phyloP scores from a whole-genome alignment of 1,284 basidiomycete genomes.

The Ceratobasidium sp. region DNA sequence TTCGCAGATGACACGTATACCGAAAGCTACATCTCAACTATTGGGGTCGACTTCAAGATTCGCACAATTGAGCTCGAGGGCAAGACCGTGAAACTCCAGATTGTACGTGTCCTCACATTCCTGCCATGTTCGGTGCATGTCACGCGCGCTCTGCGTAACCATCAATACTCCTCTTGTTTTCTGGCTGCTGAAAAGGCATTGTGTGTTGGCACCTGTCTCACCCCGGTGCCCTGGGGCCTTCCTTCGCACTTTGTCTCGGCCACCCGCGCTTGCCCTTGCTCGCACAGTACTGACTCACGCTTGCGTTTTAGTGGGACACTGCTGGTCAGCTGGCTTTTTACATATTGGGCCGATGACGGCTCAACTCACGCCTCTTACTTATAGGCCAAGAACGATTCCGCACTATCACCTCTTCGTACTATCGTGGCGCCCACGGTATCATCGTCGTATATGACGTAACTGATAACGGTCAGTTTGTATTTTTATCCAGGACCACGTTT shows the following conservation, averaged over 20 bases:
- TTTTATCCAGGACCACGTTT: constrained; percentile 13
- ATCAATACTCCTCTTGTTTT: constrained; percentile 30
- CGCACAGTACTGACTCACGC: constrained; percentile 45
- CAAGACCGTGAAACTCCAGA: constrained; percentile 99
- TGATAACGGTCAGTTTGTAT: constrained; percentile 81
- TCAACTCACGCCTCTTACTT: constrained; percentile 12
- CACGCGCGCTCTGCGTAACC: constrained; percentile 21
- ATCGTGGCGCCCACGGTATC: constrained; percentile 95
- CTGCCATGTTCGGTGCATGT: background rate
- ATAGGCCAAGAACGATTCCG: constrained; percentile 95
- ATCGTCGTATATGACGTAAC: constrained; percentile 99
- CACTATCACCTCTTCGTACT: constrained; percentile 97
- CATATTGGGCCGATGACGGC: background rate
- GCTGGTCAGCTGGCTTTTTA: constrained; percentile 65
- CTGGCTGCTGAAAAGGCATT: constrained; percentile 1
- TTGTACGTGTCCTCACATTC: constrained; percentile 71
- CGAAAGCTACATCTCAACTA: constrained; percentile 98
- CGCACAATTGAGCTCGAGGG: constrained; percentile 99
- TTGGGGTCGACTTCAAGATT: constrained; percentile 99
- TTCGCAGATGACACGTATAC: constrained; percentile 99
- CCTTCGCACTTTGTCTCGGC: constrained; percentile 1
- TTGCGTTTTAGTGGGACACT: constrained; percentile 85
- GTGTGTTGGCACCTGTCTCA: background rate
- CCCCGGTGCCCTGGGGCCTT: constrained; percentile 33
- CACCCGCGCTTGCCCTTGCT: constrained; percentile 40